Base-by-base conservation (phyloP, 345 rosid species). In the Gossypium ekmanianum region DNA sequence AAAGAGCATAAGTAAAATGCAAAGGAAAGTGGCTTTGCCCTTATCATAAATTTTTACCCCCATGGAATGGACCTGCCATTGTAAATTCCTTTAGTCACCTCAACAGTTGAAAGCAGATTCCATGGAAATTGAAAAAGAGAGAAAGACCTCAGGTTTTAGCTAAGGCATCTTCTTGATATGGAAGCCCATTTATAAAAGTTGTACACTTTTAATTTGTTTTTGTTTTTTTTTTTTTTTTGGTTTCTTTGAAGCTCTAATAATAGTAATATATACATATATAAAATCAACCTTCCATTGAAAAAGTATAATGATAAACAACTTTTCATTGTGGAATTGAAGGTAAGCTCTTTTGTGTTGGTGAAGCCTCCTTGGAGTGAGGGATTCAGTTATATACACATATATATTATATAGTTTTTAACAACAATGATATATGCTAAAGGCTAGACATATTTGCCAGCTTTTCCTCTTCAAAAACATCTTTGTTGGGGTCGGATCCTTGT, bases 291-390 rank as follows among this genome's bases (percentile, higher is more conserved):
- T 71, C 26, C 65, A 17, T 24, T 79, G 76, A 57, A 85, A 34
- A 82, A 82, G 87, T 81, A 75, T 83, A 88, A 83, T 83, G 80
- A 88, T 84, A 72, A 48, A 76, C 76, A 74, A 83, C 88, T 85
- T 86, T 85, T 59, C 61, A 79, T 79, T 79, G 78, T 75, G 83
- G 83, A 83, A 79, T 69, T 75, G 84, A 74, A 34, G 72, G 79
- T 61, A 73, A 79, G 74, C 80, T 75, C 88, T 88, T 88, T 88
- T 86, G 90, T 86, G 87, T 75, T 67, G 75, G 45, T 75, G 82
- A 88, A 88, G 90, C 76, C 82, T 85, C 87, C 85, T 79, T 52
- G 84, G 84, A 80, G 77, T 80, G 72, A 77, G 87, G 79, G 78
- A 77, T 79, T 81, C 62, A 17, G 69, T 69, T 64, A 22, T 72